phyloP scores from a whole-genome alignment of 202 grass and related monocot genomes.

The Dendrocalamus latiflorus region DNA sequence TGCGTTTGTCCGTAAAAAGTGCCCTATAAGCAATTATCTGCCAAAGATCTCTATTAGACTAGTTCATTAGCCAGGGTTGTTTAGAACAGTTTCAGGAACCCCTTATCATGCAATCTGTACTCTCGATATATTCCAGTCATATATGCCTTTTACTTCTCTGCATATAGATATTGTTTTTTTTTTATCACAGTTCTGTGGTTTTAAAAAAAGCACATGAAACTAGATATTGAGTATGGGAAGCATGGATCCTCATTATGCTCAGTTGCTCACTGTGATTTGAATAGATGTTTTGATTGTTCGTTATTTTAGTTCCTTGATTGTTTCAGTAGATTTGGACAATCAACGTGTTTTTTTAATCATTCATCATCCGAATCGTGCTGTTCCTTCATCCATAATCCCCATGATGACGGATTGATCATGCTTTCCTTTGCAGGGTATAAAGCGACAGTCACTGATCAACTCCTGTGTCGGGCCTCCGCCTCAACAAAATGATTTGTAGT shows the following conservation, averaged over 20 bases:
- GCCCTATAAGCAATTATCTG: background rate
- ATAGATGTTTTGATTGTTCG: background rate
- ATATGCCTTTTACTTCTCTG: background rate
- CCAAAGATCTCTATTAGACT: background rate
- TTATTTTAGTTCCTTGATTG: background rate
- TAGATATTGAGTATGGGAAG: background rate
- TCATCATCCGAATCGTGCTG: background rate
- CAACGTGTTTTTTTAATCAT: background rate
- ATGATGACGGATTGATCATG: background rate
- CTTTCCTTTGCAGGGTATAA: slow-evolving; percentile 46
- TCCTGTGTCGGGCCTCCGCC: background rate
- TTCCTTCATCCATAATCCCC: background rate
- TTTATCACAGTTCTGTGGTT: background rate
- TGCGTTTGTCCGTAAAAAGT: background rate
- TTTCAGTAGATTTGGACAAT: slow-evolving; percentile 6
- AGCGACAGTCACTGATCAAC: background rate
- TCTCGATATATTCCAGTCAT: background rate
- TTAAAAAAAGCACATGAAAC: background rate
- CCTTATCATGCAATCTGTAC: background rate
- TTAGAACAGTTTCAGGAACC: background rate
- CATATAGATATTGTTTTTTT: too few relatives aligned
- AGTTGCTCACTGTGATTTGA: background rate
- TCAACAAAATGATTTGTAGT: slow-evolving; percentile 26
- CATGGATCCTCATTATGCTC: background rate
- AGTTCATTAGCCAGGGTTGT: background rate